Evolutionary conservation across 257 asterid genomes (phyloP).

Genomic region (Primulina huaijiensis): DNA sequence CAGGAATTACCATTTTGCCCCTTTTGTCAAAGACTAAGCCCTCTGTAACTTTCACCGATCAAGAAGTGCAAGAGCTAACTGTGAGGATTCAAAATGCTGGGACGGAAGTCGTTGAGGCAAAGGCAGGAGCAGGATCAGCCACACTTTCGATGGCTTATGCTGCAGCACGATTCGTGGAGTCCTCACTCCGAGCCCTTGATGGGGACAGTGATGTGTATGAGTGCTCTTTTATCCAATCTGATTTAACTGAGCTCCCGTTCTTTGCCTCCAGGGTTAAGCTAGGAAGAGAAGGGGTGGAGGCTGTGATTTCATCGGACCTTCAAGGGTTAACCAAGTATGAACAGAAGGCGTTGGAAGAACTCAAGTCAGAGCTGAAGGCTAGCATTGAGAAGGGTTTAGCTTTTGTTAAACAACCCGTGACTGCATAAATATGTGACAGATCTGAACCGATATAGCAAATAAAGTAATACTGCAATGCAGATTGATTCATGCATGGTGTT

Average conservation of each 20-base stretch:
- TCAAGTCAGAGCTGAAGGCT: constrained; percentile 10
- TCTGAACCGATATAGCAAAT: neutral
- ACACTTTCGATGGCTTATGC: neutral
- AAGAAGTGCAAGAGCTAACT: neutral
- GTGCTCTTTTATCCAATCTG: constrained; percentile 3
- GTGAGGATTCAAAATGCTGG: neutral
- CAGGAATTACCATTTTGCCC: neutral
- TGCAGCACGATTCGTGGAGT: neutral
- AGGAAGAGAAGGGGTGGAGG: constrained; percentile 13
- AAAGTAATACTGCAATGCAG: neutral
- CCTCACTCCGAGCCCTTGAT: neutral
- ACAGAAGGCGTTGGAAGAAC: constrained; percentile 6
- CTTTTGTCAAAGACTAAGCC: neutral
- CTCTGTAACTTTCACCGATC: neutral
- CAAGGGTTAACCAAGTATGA: constrained; percentile 14
- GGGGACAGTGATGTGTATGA: neutral
- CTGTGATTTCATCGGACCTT: constrained; percentile 15
- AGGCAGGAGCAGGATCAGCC: neutral
- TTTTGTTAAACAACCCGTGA: neutral
- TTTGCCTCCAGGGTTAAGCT: constrained; percentile 18
- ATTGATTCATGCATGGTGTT: neutral
- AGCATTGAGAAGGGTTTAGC: neutral
- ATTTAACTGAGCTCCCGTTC: constrained; percentile 15
- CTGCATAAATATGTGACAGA: neutral
- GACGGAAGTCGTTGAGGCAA: neutral